These are phyloP conservation scores for Nemophila menziesii DNA, from an alignment of 257 asterid genomes.

Conservation along the genomic window DNA sequence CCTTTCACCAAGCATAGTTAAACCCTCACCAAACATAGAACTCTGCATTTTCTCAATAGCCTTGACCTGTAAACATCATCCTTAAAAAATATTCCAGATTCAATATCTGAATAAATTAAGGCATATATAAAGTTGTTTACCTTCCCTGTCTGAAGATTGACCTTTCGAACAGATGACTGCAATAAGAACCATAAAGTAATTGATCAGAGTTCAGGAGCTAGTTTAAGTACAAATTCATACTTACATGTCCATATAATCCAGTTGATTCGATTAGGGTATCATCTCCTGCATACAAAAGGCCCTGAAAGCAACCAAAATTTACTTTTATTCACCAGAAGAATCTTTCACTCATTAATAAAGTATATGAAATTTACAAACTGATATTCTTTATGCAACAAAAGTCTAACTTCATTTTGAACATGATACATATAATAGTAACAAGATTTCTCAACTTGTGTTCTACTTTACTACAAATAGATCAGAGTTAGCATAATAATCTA, in stretches of 20 bases:
- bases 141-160: conserved; percentile 70
- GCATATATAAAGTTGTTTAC: conserved; percentile 19
- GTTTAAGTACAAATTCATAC: conserved; percentile 16
- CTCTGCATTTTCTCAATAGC: conserved; percentile 37
- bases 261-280: conserved; percentile 79
- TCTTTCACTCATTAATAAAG: no score
- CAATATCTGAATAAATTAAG: background rate
- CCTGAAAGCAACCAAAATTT: conserved; percentile 33
- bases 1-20: conserved; percentile 82
- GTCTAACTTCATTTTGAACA: no score
- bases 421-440: no score
- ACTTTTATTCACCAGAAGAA: background rate
- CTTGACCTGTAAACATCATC: conserved; percentile 43
- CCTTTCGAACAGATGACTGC: conserved; percentile 93
- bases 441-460: no score
- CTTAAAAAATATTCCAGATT: conserved; percentile 6
- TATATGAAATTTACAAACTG: no score
- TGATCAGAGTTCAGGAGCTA: background rate
- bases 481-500: no score
- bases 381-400: no score
- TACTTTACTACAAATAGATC: no score
- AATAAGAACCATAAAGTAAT: background rate
- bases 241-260: conserved; percentile 78
- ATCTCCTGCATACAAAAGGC: conserved; percentile 76
- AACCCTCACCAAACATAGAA: conserved; percentile 81